Evolutionary conservation across 495 filamentous ascomycete genomes (phyloP).

Genomic region (Trichoderma erinaceum): DNA sequence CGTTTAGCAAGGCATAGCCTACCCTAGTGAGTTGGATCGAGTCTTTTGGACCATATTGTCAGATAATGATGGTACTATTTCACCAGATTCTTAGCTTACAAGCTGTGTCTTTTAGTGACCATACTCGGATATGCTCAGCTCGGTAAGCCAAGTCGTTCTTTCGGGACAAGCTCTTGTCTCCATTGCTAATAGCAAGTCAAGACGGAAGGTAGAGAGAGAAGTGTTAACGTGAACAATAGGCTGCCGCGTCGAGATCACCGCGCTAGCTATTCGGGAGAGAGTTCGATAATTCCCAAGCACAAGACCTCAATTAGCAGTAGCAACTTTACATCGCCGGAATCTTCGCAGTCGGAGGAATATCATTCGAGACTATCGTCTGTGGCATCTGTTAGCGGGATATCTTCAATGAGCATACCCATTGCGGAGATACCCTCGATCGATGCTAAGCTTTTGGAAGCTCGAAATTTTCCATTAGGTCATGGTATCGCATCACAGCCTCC

Average conservation of each 20-base stretch:
- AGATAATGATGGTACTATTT: background rate
- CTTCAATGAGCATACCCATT: constrained; percentile 9
- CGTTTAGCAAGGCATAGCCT: background rate
- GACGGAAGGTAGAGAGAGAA: background rate
- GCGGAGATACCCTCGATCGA: constrained; percentile 18
- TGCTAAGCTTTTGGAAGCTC: background rate
- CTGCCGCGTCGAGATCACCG: background rate
- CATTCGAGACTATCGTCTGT: constrained; percentile 39
- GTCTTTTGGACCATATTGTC: background rate
- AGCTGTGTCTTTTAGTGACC: background rate
- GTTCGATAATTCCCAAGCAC: constrained; percentile 25
- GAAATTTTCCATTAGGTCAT: background rate
- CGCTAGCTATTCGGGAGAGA: background rate
- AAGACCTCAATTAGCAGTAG: constrained; percentile 37
- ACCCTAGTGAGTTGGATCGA: background rate
- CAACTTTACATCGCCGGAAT: constrained; percentile 34
- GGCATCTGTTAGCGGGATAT: constrained; percentile 32
- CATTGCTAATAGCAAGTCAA: background rate
- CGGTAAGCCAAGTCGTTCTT: background rate
- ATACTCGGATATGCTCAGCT: background rate
- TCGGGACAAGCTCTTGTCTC: background rate
- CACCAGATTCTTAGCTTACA: background rate
- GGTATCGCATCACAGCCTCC: background rate
- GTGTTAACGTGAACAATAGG: background rate
- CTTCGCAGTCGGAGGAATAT: constrained; percentile 25